A percentile compares a stretch with the other conserved stretches of the same genome.
Conservation (phyloP, 1,139 yeast species). For the Meyerozyma sp. region DNA sequence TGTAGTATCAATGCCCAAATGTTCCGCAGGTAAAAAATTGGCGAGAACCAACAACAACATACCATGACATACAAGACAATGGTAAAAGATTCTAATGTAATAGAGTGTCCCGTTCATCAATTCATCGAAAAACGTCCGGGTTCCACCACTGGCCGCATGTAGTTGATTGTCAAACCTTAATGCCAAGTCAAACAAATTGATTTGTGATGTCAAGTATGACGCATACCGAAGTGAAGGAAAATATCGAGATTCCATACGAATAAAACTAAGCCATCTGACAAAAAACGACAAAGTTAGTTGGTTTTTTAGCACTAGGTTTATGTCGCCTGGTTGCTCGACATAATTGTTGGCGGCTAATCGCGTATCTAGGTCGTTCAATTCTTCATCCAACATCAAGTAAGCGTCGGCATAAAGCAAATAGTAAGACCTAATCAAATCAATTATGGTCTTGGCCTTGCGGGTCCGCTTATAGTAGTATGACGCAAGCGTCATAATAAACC, state of each 20-base stretch:
- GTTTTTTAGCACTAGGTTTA: conserved; percentile 16
- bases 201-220: conserved; percentile 22
- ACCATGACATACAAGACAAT: conserved; percentile 18
- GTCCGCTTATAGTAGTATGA: conserved; percentile 22
- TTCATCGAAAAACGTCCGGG: conserved; percentile 7
- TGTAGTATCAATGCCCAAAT: conserved; percentile 7
- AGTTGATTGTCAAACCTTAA: conserved; percentile 15
- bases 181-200: conserved; percentile 23
- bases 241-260: conserved; percentile 25
- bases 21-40: conserved; percentile 6
- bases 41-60: conserved; percentile 20
- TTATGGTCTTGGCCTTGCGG: conserved; percentile 9
- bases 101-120: conserved; percentile 9
- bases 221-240: conserved; percentile 30
- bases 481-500: conserved; percentile 15
- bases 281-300: conserved; percentile 17
- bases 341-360: conserved; percentile 4
- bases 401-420: conserved; percentile 18
- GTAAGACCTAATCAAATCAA: conserved; percentile 16
- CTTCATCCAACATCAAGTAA: conserved; percentile 5
- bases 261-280: conserved; percentile 28
- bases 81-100: conserved; percentile 16
- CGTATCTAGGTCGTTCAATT: conserved; percentile 3
- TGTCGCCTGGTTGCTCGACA: conserved; percentile 4
- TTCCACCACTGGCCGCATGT: conserved; percentile 8